Evolutionary conservation across 2,329 filamentous ascomycete genomes (phyloP).

Genomic region (Fusarium sp.): DNA sequence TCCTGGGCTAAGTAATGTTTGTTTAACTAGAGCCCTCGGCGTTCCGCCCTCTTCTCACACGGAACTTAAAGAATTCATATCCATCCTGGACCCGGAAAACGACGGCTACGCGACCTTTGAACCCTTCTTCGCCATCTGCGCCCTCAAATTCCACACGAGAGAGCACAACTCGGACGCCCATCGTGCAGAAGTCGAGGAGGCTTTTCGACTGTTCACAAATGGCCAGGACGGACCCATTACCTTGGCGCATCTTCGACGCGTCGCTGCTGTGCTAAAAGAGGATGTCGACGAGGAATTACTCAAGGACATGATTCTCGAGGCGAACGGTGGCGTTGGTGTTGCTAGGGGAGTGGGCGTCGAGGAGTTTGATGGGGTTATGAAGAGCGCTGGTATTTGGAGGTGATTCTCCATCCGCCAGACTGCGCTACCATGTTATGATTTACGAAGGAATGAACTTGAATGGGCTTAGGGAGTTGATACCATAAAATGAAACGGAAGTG

Average conservation of each 20-base stretch:
- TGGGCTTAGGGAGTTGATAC: conserved; percentile 17
- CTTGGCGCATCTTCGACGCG: conserved; percentile 79
- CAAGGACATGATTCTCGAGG: conserved; percentile 94
- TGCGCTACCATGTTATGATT: conserved; percentile 20
- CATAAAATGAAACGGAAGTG: not conserved
- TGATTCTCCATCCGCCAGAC: conserved; percentile 54
- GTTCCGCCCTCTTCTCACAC: conserved; percentile 72
- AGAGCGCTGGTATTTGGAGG: conserved; percentile 83
- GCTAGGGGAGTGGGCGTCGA: conserved; percentile 78
- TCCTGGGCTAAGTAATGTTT: conserved; percentile 2
- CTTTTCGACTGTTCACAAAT: conserved; percentile 83
- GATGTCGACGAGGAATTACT: conserved; percentile 85
- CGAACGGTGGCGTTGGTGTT: conserved; percentile 83
- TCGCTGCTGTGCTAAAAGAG: conserved; percentile 86
- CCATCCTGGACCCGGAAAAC: conserved; percentile 84
- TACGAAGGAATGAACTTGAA: conserved; percentile 35
- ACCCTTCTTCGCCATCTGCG: conserved; percentile 88
- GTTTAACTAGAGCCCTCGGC: conserved; percentile 76
- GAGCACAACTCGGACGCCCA: conserved; percentile 66
- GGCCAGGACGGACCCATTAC: conserved; percentile 73
- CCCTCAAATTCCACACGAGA: conserved; percentile 80
- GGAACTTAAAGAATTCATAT: conserved; percentile 82
- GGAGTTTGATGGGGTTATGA: conserved; percentile 91
- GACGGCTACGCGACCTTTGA: conserved; percentile 83
- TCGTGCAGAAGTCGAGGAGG: conserved; percentile 79